Conservation (phyloP, 306 rosid species). For the Gynostemma pentaphyllum region DNA sequence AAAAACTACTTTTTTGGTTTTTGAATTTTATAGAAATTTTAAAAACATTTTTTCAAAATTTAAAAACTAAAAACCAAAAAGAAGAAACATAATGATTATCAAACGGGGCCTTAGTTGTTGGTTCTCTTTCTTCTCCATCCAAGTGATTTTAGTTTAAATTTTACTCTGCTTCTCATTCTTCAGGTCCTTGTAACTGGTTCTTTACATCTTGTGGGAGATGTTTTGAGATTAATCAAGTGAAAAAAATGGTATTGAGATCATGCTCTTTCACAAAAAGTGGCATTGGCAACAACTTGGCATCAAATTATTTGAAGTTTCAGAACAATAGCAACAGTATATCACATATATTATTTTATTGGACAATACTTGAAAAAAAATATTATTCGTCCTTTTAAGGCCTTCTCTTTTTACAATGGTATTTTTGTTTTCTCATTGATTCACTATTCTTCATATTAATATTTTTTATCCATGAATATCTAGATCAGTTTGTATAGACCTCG, state of each 20-base stretch:
- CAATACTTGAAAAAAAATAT: neutral
- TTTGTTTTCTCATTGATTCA: neutral
- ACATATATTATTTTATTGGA: neutral
- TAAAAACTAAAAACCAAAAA: too few relatives aligned
- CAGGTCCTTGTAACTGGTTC: conserved; percentile 96
- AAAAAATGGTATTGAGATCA: neutral
- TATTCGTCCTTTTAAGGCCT: neutral
- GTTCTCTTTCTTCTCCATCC: neutral
- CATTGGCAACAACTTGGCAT: neutral
- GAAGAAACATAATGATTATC: too few relatives aligned
- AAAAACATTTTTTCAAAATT: too few relatives aligned
- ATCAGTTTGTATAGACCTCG: too few relatives aligned
- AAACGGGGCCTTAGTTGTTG: too few relatives aligned
- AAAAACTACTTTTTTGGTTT: too few relatives aligned
- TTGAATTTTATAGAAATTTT: too few relatives aligned
- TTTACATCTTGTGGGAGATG: conserved; percentile 85
- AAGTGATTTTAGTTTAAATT: neutral
- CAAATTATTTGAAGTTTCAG: neutral
- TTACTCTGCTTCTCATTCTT: neutral
- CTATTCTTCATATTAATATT: too few relatives aligned
- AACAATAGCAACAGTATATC: neutral
- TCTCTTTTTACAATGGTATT: neutral
- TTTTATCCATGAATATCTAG: too few relatives aligned
- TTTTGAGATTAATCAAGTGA: conserved; percentile 68
- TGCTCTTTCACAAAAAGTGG: neutral